Base-by-base conservation (phyloP, 495 filamentous ascomycete genomes). In the Penicillium subrubescens region DNA sequence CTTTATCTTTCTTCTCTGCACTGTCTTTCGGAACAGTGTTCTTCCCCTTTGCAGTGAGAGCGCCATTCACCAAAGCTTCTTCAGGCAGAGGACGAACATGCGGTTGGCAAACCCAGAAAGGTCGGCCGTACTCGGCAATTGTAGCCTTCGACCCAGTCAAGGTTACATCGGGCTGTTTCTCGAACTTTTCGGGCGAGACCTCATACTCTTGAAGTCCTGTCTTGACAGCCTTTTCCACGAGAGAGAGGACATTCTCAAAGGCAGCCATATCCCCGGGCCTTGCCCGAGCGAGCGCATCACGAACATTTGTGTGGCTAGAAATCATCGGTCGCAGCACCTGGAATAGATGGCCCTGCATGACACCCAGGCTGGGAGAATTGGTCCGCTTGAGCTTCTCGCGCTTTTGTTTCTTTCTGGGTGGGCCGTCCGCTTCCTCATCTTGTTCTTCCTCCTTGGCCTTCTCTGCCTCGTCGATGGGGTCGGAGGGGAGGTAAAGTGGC, bases 41-140 rank as follows among this genome's bases (percentile, higher is more conserved):
- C 62, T 86, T 85, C 72, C 87, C 88, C 68, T 87, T 90, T 43
- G 87, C 73, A 57, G 80, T 85, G 70, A 97, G 81, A 43, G 88
- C 88, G 3, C 95, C 95, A 68, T 89, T 92, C 67, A 87, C 87
- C 60, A 94, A 63, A 19, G 95, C 95, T 78, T 98, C 94, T 69
- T 92, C 91, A 0, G 95, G 95, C 69, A 97, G 69, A 41, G 93
- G 94, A 34, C 95, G 81, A 2, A 97, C 83, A 67, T 97, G 91
- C 3, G 95, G 92, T 77, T 99, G 95, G 50, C 91, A 94, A 5
- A 97, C 81, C 91, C 94, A 99, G 84, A 88, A 97, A 3, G 95
- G 95, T 57, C 91, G 76, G 70, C 86, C 87, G 70, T 91, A 94
- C 55, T 85, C 80, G 60, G 82, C 85, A 33, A 94, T 88, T 2